Base-by-base conservation (phyloP, 2,329 filamentous ascomycete species). In the Sclerotinia minor region DNA sequence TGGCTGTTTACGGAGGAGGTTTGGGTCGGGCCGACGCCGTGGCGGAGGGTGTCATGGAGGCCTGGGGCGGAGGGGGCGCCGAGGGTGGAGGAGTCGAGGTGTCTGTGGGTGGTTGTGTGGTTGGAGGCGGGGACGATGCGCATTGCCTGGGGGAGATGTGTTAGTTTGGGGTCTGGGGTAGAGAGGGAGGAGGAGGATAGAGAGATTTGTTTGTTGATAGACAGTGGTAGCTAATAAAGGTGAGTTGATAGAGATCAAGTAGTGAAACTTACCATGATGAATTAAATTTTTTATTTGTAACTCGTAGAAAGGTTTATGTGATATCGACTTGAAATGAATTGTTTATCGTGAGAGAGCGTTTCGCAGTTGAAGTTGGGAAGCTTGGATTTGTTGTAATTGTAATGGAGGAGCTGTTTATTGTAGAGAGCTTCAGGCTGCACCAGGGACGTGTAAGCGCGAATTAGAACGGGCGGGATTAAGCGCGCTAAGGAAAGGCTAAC, bases 31-130 rank as follows among this genome's bases (percentile, higher is more conserved):
- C 88, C 87, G 72, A 96, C 85, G 80, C 94, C 93, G 71, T 89
- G 84, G 77, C 95, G 94, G 74, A 99, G 90, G 24, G 91, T 94
- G 83, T 98, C 95, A 84, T 96, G 94, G 72, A 98, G 84, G 74
- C 94, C 94, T 0, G 94, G 94, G 21, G 93, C 94, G 0, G 94
- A 97, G 74, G 95, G 95, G 5, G 95, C 95, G 67, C 86, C 87
- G 74, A 85, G 84, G 72, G 84, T 85, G 77, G 84, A 79, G 68
- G 84, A 75, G 74, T 74, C 75, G 73, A 84, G 81, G 82, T 91
- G 89, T 76, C 83, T 84, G 81, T 87, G 89, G 77, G 86, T 84
- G 73, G 83, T 86, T 75, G 87, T 80, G 83, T 94, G 87, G 73
- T 83, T 77, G 75, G 88, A 80, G 70, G 87, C 79, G 78, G 95